phyloP scores from a whole-genome alignment of 2,329 filamentous ascomycete species.

The Diplodia intermedia region DNA sequence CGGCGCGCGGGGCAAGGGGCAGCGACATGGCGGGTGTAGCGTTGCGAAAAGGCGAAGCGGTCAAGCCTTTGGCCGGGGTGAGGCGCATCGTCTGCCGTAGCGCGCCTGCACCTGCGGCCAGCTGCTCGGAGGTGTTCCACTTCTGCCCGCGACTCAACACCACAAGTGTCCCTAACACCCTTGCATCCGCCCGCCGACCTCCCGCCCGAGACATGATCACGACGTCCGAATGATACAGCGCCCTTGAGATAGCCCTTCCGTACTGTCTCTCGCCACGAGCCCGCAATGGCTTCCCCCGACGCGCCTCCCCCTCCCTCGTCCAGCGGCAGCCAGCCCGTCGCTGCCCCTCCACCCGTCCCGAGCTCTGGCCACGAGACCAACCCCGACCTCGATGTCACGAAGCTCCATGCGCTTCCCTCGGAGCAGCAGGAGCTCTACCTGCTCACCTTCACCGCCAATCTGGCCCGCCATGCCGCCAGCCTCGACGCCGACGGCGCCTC shows the following conservation, averaged over 20 bases:
- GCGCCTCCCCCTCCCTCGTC: conserved; percentile 38
- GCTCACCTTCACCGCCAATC: conserved; percentile 82
- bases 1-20: conserved; percentile 1
- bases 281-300: conserved; percentile 35
- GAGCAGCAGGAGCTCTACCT: conserved; percentile 97
- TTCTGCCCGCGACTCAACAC: conserved; percentile 14
- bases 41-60: neutral
- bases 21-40: conserved; percentile 15
- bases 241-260: conserved; percentile 17
- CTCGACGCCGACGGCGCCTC: conserved; percentile 82
- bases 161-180: conserved; percentile 12
- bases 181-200: neutral
- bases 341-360: conserved; percentile 1
- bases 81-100: conserved; percentile 24
- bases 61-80: conserved; percentile 14
- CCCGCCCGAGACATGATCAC: conserved; percentile 21
- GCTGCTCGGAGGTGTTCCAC: conserved; percentile 28
- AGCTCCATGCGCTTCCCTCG: conserved; percentile 85
- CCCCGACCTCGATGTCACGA: conserved; percentile 85
- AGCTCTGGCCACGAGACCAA: conserved; percentile 48
- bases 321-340: conserved; percentile 43
- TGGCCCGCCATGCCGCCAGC: conserved; percentile 78
- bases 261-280: neutral
- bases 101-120: conserved; percentile 13
- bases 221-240: conserved; percentile 5